Evolutionary conservation across 2,329 filamentous ascomycete genomes (phyloP).

Genomic region (Penicillium sp.): DNA sequence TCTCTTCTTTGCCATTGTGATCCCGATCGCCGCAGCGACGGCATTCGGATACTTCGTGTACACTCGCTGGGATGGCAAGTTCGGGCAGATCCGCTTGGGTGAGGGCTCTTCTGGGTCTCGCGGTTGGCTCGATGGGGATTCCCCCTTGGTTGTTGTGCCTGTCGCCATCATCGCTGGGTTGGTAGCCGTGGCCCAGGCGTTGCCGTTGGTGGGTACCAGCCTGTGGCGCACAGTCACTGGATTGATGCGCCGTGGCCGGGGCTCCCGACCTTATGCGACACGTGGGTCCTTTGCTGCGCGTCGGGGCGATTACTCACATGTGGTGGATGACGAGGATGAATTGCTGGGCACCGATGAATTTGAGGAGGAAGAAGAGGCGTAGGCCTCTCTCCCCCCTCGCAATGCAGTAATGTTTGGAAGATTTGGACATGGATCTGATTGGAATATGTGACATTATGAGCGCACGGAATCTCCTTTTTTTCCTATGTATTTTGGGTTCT

Average conservation of each 20-base stretch:
- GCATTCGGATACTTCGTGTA: slow-evolving; percentile 82
- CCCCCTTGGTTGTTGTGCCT: slow-evolving; percentile 78
- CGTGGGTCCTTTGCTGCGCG: slow-evolving; percentile 85
- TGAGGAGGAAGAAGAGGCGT: slow-evolving; percentile 71
- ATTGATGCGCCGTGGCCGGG: slow-evolving; percentile 50
- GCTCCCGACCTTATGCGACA: slow-evolving; percentile 75
- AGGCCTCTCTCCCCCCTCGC: slow-evolving; percentile 4
- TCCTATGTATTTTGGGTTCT: background rate
- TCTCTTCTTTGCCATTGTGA: slow-evolving; percentile 81
- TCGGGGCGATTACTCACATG: slow-evolving; percentile 81
- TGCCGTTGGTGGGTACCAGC: slow-evolving; percentile 71
- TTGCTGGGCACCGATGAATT: slow-evolving; percentile 82
- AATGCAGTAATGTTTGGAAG: background rate
- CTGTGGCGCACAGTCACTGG: slow-evolving; percentile 67
- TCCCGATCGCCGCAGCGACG: slow-evolving; percentile 71
- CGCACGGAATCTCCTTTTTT: slow-evolving; percentile 3
- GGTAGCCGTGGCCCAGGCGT: slow-evolving; percentile 69
- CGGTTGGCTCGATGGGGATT: slow-evolving; percentile 65
- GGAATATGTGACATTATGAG: slow-evolving; percentile 24
- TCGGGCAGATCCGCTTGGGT: slow-evolving; percentile 88
- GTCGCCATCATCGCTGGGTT: slow-evolving; percentile 79
- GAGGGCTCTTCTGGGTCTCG: slow-evolving; percentile 51
- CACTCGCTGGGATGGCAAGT: slow-evolving; percentile 82
- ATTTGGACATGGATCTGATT: slow-evolving; percentile 2
- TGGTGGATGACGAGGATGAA: slow-evolving; percentile 93